phyloP scores from a whole-genome alignment of 2,329 filamentous ascomycete genomes.

The Neonectria magnoliae region DNA sequence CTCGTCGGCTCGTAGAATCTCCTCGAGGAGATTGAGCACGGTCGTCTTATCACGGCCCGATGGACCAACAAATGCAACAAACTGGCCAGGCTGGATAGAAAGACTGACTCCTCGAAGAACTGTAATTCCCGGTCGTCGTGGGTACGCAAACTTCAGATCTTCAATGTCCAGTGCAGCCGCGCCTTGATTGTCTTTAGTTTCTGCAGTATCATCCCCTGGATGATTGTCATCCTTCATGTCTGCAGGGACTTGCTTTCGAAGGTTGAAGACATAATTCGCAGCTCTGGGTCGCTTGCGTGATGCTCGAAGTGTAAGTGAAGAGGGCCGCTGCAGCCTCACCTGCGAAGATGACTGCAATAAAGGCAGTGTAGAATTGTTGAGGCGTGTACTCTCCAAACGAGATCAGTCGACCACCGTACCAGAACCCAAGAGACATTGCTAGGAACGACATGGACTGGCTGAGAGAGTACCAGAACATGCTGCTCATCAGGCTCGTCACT shows the following conservation, averaged over 20 bases:
- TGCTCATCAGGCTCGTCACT: slow-evolving; percentile 28
- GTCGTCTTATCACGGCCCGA: slow-evolving; percentile 70
- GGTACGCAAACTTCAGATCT: slow-evolving; percentile 34
- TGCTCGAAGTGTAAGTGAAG: slow-evolving; percentile 38
- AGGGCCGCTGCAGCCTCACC: slow-evolving; percentile 14
- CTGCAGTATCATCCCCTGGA: not conserved
- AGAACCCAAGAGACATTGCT: slow-evolving; percentile 49
- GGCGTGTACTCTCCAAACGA: not conserved
- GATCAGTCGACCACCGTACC: slow-evolving; percentile 30
- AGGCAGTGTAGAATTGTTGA: slow-evolving; percentile 28
- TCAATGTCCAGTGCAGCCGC: slow-evolving; percentile 44
- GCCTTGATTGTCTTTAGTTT: not conserved
- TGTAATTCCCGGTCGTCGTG: slow-evolving; percentile 30
- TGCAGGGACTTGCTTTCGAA: slow-evolving; percentile 32
- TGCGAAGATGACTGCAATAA: slow-evolving; percentile 44
- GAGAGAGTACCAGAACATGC: slow-evolving; percentile 48
- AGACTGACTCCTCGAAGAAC: slow-evolving; percentile 2
- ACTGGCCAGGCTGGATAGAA: slow-evolving; percentile 48
- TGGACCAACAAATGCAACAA: slow-evolving; percentile 64
- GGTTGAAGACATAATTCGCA: slow-evolving; percentile 59
- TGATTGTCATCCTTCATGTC: not conserved
- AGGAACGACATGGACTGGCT: slow-evolving; percentile 47
- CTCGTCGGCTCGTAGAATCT: slow-evolving; percentile 53
- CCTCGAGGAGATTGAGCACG: slow-evolving; percentile 60
- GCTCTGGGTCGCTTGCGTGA: slow-evolving; percentile 60